Conservation (phyloP, 2,329 filamentous ascomycete species). For the Penicillium thymicola region DNA sequence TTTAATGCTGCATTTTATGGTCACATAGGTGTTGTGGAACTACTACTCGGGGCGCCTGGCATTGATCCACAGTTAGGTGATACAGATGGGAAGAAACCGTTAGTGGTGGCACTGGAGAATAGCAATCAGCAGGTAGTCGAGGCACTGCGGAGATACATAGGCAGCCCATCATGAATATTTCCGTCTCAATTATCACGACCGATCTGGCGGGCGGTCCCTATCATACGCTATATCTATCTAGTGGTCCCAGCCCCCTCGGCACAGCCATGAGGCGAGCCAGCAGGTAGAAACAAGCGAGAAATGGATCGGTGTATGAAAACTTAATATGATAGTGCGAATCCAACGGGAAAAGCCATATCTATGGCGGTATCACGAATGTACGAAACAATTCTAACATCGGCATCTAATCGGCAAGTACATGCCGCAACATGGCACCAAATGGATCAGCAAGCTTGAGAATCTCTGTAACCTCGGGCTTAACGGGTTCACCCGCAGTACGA, state of each 20-base stretch:
- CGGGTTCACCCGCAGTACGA: conserved; percentile 76
- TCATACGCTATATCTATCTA: conserved; percentile 1
- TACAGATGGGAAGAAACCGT: neutral
- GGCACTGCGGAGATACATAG: neutral
- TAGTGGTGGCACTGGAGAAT: conserved; percentile 1
- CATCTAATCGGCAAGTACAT: conserved; percentile 69
- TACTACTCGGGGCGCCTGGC: conserved; percentile 11
- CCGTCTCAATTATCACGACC: neutral
- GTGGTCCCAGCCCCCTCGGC: neutral
- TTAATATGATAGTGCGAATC: neutral
- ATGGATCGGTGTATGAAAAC: neutral
- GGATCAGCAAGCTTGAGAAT: conserved; percentile 74
- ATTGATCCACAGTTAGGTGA: conserved; percentile 9
- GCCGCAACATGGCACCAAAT: conserved; percentile 77
- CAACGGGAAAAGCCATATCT: neutral
- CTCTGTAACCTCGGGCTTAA: conserved; percentile 75
- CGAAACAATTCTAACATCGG: neutral
- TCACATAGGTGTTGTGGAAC: conserved; percentile 11
- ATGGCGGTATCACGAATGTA: conserved; percentile 4
- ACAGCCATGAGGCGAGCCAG: neutral
- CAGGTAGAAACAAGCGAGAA: neutral
- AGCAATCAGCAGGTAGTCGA: neutral
- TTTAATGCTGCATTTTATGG: conserved; percentile 17
- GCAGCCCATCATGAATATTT: neutral
- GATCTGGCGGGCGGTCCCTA: neutral